phyloP scores from a whole-genome alignment of 768 basidiomycete species.

The Tylopilus balloui region DNA sequence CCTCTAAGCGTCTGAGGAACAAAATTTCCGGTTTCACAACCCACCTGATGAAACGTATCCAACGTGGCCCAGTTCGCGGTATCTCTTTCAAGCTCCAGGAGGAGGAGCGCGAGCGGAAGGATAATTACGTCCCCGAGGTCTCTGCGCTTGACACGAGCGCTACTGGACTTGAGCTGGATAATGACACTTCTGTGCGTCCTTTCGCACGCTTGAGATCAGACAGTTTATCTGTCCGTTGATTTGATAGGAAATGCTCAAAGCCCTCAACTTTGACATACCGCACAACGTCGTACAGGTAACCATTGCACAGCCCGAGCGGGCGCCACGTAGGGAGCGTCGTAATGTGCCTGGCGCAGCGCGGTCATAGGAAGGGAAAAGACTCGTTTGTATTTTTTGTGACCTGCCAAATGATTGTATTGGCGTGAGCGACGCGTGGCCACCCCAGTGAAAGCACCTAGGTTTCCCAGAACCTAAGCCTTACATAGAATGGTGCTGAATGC shows the following conservation, averaged over 20 bases:
- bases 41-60: slow-evolving; percentile 99
- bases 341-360: slow-evolving; percentile 79
- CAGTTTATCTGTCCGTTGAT: not conserved
- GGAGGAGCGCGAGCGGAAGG: slow-evolving; percentile 98
- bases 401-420: not conserved
- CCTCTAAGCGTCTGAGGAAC: slow-evolving; percentile 98
- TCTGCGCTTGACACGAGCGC: slow-evolving; percentile 85
- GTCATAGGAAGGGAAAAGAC: slow-evolving; percentile 20
- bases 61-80: slow-evolving; percentile 95
- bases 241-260: slow-evolving; percentile 73
- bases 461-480: too few relatives aligned
- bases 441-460: too few relatives aligned
- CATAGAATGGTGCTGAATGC: too few relatives aligned
- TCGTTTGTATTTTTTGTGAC: not conserved
- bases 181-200: slow-evolving; percentile 81
- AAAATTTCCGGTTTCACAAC: slow-evolving; percentile 99
- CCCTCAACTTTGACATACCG: slow-evolving; percentile 92
- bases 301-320: slow-evolving; percentile 63
- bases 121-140: slow-evolving; percentile 98
- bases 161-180: slow-evolving; percentile 80
- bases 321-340: slow-evolving; percentile 68
- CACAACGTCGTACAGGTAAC: slow-evolving; percentile 68
- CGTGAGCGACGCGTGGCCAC: too few relatives aligned
- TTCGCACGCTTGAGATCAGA: not conserved
- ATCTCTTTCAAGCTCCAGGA: slow-evolving; percentile 99